Base-by-base conservation (phyloP, 148 eudicot species). In the Vaccinium vitisidaea region DNA sequence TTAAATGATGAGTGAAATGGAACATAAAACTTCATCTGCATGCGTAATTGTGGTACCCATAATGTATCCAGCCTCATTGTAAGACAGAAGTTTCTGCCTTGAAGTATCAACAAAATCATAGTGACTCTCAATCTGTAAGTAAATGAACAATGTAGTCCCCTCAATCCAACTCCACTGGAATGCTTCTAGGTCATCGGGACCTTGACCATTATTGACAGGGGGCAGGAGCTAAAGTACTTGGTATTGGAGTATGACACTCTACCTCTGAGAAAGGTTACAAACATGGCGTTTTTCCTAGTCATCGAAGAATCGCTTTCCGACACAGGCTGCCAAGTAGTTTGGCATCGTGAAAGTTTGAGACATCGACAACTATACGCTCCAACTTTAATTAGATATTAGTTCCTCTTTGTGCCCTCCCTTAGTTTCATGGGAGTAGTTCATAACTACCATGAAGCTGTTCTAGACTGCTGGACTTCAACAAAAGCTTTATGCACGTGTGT, bases 371-470 rank as follows among this genome's bases (percentile, higher is more conserved):
- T 78, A 5, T 78, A 9, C 27, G 18, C 61, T 78, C 25, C 59
- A 15, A 39, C 23, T 52, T 78, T 77, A 50, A 56, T 23, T 13
- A 21, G 56, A 53, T 77, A 12, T 39, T 77, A 52, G 81, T 27
- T 53, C 63, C 46, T 54, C 6, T 52, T 61, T 48, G 55, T 78
- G 52, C 21, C 14, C 2, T 3, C 12, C 63, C 61, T 53, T 78
- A 25, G 81, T 78, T 78, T 78, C 63, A 27, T 76, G 32, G 80
- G 54, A 76, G 55, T 76, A 76, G 80, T 76, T 76, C 52, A 49
- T 49, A 49, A 49, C 27, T 76, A n/a, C 32, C 14, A 76, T 53
- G 81, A 27, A 27, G 61, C 16, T 53, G 6, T 19, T 53, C 81
- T 53, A 30, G 61, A 54, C 21, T 53, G 63, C 63, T 52, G 46